phyloP scores from a whole-genome alignment of 176 grass and related monocot genomes.

The Eremochloa ophiuroides region DNA sequence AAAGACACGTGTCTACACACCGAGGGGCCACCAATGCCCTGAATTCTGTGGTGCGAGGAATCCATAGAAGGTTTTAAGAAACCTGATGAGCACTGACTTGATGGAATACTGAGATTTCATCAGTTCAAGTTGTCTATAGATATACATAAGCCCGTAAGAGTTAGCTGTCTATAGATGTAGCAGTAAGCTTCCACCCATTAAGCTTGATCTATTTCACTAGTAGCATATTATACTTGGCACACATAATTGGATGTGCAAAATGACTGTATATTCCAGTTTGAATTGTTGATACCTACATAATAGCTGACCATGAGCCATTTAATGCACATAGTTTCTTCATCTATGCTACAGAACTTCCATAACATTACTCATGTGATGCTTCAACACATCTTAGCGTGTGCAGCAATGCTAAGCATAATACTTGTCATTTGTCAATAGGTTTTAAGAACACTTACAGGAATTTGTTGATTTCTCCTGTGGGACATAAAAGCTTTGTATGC shows the following conservation, averaged over 20 bases:
- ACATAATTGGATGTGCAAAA: background rate
- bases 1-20: too few relatives aligned
- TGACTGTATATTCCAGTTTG: background rate
- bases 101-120: background rate
- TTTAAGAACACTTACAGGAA: slow-evolving; percentile 55
- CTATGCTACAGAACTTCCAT: slow-evolving; percentile 17
- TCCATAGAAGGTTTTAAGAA: too few relatives aligned
- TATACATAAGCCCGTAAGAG: background rate
- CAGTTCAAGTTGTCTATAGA: background rate
- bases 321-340: background rate
- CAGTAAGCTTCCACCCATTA: background rate
- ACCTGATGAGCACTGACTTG: background rate
- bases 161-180: background rate
- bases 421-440: background rate
- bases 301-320: background rate
- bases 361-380: background rate
- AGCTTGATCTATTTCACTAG: background rate
- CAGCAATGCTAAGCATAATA: background rate
- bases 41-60: too few relatives aligned
- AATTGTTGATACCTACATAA: background rate
- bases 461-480: slow-evolving; percentile 63
- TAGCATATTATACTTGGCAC: background rate
- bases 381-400: background rate
- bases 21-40: too few relatives aligned
- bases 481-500: slow-evolving; percentile 71